Evolutionary conservation across 2,329 filamentous ascomycete species (phyloP).

Genomic region (Pseudogymnoascus sp.): DNA sequence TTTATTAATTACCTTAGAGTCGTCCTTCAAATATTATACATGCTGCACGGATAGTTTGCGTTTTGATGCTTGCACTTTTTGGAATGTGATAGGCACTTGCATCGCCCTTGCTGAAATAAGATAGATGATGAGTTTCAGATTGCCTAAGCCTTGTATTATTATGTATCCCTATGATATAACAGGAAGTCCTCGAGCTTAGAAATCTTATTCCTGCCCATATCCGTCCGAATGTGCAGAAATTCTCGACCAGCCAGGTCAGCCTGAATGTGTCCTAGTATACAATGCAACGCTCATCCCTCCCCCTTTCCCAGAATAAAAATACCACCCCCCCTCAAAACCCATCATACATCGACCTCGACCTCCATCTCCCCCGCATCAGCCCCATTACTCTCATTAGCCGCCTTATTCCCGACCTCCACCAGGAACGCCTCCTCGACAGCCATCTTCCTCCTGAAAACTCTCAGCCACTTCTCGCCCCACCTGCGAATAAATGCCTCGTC

Average conservation of each 20-base stretch:
- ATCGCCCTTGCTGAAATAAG: neutral
- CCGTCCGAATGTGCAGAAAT: neutral
- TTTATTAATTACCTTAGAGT: neutral
- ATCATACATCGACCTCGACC: conserved; percentile 9
- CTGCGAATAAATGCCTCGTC: conserved; percentile 60
- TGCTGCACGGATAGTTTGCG: neutral
- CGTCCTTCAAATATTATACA: neutral
- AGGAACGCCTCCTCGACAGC: conserved; percentile 75
- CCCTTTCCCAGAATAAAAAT: conserved; percentile 17
- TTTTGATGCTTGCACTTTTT: neutral
- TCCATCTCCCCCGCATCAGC: conserved; percentile 12
- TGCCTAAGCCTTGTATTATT: neutral
- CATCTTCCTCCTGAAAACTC: conserved; percentile 73
- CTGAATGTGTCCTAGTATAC: conserved; percentile 7
- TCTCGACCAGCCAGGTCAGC: conserved; percentile 9
- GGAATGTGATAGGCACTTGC: neutral
- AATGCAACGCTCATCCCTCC: neutral
- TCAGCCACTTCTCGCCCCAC: conserved; percentile 82
- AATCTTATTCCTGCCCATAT: neutral
- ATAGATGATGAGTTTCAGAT: neutral
- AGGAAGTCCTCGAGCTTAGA: conserved; percentile 4
- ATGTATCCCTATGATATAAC: neutral
- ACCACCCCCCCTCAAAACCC: neutral
- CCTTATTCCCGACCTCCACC: conserved; percentile 31
- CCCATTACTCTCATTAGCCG: conserved; percentile 12